These are phyloP conservation scores for Aspergillus taichungensis DNA, from an alignment of 495 filamentous ascomycete species.

Conservation along the genomic window DNA sequence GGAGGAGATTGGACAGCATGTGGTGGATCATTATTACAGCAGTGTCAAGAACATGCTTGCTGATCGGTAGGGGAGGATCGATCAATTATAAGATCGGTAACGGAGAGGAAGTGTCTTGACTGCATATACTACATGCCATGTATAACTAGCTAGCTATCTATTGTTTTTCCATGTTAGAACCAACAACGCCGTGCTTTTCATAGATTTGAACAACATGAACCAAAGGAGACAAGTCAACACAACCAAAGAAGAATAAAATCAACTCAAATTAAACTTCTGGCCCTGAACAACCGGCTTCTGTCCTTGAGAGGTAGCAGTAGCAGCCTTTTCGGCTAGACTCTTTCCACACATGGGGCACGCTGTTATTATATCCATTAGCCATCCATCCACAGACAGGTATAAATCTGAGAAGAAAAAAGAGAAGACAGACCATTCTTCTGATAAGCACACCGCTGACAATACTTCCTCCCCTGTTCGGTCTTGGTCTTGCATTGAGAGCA, in stretches of 20 bases:
- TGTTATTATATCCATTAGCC: constrained; percentile 16
- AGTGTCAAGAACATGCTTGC: constrained; percentile 73
- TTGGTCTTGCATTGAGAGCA: constrained; percentile 58
- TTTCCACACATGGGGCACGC: constrained; percentile 64
- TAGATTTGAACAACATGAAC: not conserved
- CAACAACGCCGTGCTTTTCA: constrained; percentile 14
- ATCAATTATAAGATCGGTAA: too few relatives aligned
- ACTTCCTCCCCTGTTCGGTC: constrained; percentile 51
- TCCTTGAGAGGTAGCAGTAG: constrained; percentile 8
- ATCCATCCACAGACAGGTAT: not conserved
- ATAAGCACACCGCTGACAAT: constrained; percentile 60
- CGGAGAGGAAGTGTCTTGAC: constrained; percentile 3
- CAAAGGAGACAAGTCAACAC: not conserved
- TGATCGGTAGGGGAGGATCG: constrained; percentile 60
- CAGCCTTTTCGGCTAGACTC: constrained; percentile 37
- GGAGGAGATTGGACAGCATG: constrained; percentile 66
- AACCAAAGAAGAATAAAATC: constrained; percentile 19
- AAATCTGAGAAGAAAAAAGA: constrained; percentile 8
- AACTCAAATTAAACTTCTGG: constrained; percentile 59
- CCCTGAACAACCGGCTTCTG: constrained; percentile 49
- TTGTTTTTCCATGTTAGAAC: constrained; percentile 10
- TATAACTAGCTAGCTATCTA: constrained; percentile 36
- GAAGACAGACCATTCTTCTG: constrained; percentile 47
- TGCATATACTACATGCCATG: constrained; percentile 41
- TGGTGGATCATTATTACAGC: constrained; percentile 58